phyloP scores from a whole-genome alignment of 1,284 basidiomycete species.

The Pisolithus thermaeus region DNA sequence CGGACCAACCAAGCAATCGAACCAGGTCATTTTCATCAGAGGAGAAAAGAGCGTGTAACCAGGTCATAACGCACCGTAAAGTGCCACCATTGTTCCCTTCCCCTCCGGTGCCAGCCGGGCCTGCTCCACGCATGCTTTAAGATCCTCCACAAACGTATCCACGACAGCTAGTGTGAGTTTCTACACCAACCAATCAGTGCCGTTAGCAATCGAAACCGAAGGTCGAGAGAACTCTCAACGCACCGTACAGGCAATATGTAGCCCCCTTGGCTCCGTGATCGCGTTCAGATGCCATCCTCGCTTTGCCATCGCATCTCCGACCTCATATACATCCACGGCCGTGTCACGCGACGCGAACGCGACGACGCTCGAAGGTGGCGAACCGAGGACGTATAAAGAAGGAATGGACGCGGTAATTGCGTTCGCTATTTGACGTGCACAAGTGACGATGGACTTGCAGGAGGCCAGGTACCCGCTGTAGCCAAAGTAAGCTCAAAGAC shows the following conservation, averaged over 20 bases:
- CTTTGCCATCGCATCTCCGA: constrained; percentile 86
- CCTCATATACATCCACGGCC: constrained; percentile 70
- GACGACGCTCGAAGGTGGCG: constrained; percentile 86
- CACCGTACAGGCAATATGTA: constrained; percentile 95
- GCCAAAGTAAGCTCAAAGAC: constrained; percentile 1
- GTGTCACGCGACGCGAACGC: constrained; percentile 73
- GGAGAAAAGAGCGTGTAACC: background rate
- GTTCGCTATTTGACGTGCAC: constrained; percentile 62
- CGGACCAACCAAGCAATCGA: no score
- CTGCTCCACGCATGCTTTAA: constrained; percentile 71
- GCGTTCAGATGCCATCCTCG: constrained; percentile 91
- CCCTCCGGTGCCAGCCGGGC: constrained; percentile 52
- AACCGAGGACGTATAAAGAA: constrained; percentile 81
- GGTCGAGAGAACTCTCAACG: constrained; percentile 24
- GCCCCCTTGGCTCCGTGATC: constrained; percentile 69
- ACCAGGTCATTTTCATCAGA: constrained; percentile 2
- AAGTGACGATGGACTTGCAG: constrained; percentile 78
- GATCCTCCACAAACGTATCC: constrained; percentile 75
- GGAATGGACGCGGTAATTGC: constrained; percentile 66
- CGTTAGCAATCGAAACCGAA: background rate
- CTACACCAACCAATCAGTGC: constrained; percentile 30
- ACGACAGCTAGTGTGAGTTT: constrained; percentile 72
- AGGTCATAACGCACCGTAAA: constrained; percentile 68
- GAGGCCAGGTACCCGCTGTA: constrained; percentile 86
- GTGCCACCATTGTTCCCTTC: constrained; percentile 77